These are phyloP conservation scores for Quercus cerris DNA, from an alignment of 306 rosid genomes.

Conservation along the genomic window DNA sequence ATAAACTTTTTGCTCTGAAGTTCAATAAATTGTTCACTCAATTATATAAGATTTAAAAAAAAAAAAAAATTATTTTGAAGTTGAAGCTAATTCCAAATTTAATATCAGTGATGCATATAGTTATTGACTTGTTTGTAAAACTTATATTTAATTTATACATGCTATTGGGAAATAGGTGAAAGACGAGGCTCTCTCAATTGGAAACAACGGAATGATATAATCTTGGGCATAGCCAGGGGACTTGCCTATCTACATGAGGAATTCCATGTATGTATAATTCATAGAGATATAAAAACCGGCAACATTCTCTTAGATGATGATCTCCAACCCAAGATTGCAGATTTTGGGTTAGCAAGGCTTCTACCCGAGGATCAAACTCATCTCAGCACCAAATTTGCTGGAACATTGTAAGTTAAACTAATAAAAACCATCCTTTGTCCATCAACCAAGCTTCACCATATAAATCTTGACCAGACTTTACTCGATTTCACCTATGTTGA, in stretches of 20 bases:
- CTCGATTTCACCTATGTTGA: too few species aligned
- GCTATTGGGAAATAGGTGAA: conserved; percentile 27
- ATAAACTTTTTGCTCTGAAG: too few species aligned
- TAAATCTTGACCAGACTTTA: too few species aligned
- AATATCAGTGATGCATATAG: too few species aligned
- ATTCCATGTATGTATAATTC: conserved; percentile 67
- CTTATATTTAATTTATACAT: neutral
- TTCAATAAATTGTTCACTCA: too few species aligned
- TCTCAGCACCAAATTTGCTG: conserved; percentile 66
- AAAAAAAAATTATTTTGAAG: too few species aligned
- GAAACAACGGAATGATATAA: conserved; percentile 55
- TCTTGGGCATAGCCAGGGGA: conserved; percentile 65
- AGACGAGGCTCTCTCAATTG: conserved; percentile 51
- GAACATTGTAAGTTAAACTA: conserved; percentile 57
- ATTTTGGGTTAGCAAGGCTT: conserved; percentile 77
- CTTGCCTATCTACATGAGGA: conserved; percentile 70
- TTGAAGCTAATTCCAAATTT: too few species aligned
- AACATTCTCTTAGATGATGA: conserved; percentile 68
- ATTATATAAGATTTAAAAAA: too few species aligned
- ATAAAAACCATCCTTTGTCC: neutral
- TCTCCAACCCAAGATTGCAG: conserved; percentile 62
- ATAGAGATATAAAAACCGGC: conserved; percentile 65
- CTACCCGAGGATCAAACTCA: conserved; percentile 58
- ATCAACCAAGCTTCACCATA: too few species aligned
- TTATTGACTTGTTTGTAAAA: neutral